phyloP scores from a whole-genome alignment of 148 eudicot species.

The Fagopyrum homotropicum region DNA sequence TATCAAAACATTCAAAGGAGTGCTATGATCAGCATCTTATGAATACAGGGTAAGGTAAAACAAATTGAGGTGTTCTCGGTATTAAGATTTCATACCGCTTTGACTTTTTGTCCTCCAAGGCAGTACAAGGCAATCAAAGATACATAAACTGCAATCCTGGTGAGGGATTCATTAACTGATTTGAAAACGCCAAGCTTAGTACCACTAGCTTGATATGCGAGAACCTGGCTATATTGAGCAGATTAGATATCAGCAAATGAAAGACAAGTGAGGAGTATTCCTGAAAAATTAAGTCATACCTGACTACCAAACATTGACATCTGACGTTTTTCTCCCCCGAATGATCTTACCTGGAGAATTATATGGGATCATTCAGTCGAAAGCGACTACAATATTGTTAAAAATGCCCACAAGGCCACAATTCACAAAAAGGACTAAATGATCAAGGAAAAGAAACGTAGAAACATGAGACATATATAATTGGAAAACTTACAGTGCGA shows the following conservation, averaged over 20 bases:
- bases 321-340: constrained; percentile 90
- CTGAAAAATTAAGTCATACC: constrained; percentile 33
- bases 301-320: constrained; percentile 85
- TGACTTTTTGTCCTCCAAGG: constrained; percentile 91
- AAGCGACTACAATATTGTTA: background rate
- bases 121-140: constrained; percentile 79
- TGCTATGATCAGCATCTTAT: background rate
- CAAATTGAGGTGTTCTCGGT: background rate
- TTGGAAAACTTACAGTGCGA: constrained; percentile 66
- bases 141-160: constrained; percentile 83
- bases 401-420: background rate
- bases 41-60: background rate
- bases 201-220: constrained; percentile 73
- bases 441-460: background rate
- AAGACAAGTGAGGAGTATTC: background rate
- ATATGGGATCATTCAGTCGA: constrained; percentile 11
- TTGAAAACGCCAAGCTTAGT: constrained; percentile 77
- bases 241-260: constrained; percentile 13
- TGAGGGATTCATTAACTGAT: constrained; percentile 82
- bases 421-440: background rate
- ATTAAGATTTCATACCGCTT: constrained; percentile 58
- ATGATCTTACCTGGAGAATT: constrained; percentile 80
- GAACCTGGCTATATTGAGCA: constrained; percentile 46
- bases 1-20: background rate
- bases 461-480: background rate